Evolutionary conservation across 257 asterid genomes (phyloP), one percentile per base, ranked within the genome.

Genomic region (Dorcoceras hygrometricum): DNA sequence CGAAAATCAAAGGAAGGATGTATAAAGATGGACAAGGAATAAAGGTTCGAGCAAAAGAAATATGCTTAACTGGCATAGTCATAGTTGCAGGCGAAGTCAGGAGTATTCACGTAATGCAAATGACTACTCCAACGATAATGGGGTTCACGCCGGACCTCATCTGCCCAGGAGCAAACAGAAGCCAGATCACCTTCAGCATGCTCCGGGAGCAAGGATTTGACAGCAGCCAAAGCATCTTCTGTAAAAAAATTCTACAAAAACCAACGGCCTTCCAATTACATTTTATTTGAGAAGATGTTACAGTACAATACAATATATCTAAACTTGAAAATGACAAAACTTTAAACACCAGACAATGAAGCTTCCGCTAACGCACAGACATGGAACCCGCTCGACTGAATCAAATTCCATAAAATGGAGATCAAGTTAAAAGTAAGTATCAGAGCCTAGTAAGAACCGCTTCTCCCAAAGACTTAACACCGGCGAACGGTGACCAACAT

Each of bases 21-120:
- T 16, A 59, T 32, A 57, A 57, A 63, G n/a, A 68, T 36, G 59
- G 24, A 16, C 9, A 67, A 48, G 7, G 19, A 36, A 36, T 24
- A 61, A 55, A 50, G 53, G 59, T 24, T 22, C 54, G 22, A 18
- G 62, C n/a, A 19, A 18, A 62, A 61, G 53, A 62, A 25, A 36
- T 23, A 32, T 48, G 59, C 97, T 88, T 93, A 39, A 93, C 99
- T 89, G 88, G 95, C 85, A 71, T 90, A 90, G 12, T 69, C 25
- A 69, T 93, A 93, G 82, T 90, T 93, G 81, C 99, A 93, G 68
- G 85, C 69, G 73, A 90, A 93, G 75, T 93, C 99, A 61, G 99
- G 99, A 53, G 99, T 93, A 73, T 93, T 94, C 4, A 82, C 81
- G 72, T 79, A 93, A 76, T 93, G 99, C 72, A 93, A 81, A 58